Evolutionary conservation across 352 stramenopile species (phyloP).

Genomic region (Discostella stelligera): DNA sequence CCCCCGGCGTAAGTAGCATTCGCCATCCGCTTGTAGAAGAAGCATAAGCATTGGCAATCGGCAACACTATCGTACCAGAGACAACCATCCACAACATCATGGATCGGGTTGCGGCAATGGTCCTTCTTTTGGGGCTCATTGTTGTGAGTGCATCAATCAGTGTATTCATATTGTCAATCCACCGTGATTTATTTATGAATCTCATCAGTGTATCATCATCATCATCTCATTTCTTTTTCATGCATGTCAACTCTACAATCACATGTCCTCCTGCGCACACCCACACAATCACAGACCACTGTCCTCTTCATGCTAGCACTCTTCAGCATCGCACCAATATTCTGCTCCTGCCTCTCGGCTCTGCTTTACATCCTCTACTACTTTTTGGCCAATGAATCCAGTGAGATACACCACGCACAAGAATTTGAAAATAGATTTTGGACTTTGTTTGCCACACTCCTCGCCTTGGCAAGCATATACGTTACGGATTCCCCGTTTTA

Average conservation of each 20-base stretch:
- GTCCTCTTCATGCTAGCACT: constrained; percentile 69
- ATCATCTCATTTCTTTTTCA: no score
- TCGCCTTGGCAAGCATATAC: constrained; percentile 91
- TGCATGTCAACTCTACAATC: no score
- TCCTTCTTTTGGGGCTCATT: constrained; percentile 66
- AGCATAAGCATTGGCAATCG: no score
- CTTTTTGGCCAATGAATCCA: constrained; percentile 79
- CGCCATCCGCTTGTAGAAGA: no score
- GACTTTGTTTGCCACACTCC: constrained; percentile 92
- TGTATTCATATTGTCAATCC: not conserved
- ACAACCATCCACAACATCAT: constrained; percentile 38
- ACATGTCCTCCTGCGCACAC: no score
- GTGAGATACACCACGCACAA: constrained; percentile 74
- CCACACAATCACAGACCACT: constrained; percentile 35
- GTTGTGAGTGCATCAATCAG: constrained; percentile 48
- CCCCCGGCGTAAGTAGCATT: no score
- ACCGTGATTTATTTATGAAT: no score
- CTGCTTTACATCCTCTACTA: constrained; percentile 79
- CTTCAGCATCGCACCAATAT: constrained; percentile 75
- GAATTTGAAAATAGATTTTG: constrained; percentile 98
- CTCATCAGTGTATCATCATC: not conserved
- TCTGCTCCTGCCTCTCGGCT: constrained; percentile 64
- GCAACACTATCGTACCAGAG: not conserved
- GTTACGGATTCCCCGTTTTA: constrained; percentile 89
- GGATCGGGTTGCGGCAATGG: constrained; percentile 77